Conservation (phyloP, 768 basidiomycete species). For the Leucocoprinus sp. region DNA sequence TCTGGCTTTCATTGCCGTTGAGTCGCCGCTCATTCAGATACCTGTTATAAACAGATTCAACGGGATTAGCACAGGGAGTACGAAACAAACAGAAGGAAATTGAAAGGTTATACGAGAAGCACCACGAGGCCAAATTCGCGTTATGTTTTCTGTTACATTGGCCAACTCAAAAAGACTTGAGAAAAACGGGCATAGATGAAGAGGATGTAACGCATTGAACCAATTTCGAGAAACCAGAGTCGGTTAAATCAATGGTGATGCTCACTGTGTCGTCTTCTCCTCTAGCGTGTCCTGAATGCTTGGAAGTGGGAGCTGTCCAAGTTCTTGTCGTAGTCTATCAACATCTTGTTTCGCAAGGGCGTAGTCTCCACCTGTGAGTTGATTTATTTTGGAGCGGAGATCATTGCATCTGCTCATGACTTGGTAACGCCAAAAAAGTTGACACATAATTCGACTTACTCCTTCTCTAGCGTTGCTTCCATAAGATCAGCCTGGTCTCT, state of each 20-base stretch:
- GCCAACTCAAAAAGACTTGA: no score
- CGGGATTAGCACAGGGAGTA: neutral
- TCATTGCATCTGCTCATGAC: conserved; percentile 44
- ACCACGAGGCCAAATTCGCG: neutral
- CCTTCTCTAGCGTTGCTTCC: conserved; percentile 58
- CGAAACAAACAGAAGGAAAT: conserved; percentile 4
- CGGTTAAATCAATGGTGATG: no score
- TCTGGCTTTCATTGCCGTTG: conserved; percentile 32
- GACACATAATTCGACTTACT: conserved; percentile 37
- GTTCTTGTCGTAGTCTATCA: conserved; percentile 64
- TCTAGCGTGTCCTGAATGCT: conserved; percentile 67
- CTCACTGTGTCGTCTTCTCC: conserved; percentile 37
- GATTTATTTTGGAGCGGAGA: conserved; percentile 57
- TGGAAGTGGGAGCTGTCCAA: conserved; percentile 69
- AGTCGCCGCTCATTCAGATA: conserved; percentile 58
- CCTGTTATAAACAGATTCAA: conserved; percentile 24
- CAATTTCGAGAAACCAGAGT: no score
- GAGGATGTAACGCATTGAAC: no score
- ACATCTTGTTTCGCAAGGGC: conserved; percentile 67
- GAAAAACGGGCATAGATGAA: no score
- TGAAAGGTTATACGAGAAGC: neutral
- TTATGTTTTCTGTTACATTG: conserved; percentile 5
- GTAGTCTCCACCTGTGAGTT: conserved; percentile 71
- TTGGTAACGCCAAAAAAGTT: conserved; percentile 3
- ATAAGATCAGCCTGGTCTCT: conserved; percentile 52